Base-by-base conservation (phyloP, 495 filamentous ascomycete species). In the Daldinia loculata region DNA sequence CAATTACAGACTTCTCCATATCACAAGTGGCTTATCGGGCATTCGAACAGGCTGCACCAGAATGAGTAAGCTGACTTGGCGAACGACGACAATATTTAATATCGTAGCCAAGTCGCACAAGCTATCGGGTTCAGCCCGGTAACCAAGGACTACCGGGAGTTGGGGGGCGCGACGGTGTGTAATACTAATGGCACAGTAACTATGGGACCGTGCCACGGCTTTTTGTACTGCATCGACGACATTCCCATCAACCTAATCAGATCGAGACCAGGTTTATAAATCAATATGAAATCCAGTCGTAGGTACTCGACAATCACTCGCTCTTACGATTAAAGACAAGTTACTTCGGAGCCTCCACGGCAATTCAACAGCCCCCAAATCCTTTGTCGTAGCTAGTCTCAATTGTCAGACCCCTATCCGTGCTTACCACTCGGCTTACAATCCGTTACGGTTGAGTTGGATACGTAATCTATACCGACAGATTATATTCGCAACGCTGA, bases 51-150 rank as follows among this genome's bases (percentile, higher is more conserved):
- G 41, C 58, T 29, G 41, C 51, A 56, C 63, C 8, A 48, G 59
- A 41, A 38, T 62, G 57, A 71, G 63, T 71, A 66, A 71, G 63
- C 69, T 67, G 69, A 67, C 36, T 59, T 26, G 63, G 14, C 39
- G 36, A 53, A 56, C 30, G 17, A 27, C 24, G 7, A 34, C n/a
- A 9, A 6, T 50, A n/a, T 34, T 19, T 15, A 7, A 43, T n/a
- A 62, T 58, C 19, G 14, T 30, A 4, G 52, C 29, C 34, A 61
- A 45, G 58, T 56, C 9, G 24, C 14, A 19, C 41, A 9, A 57
- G 19, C 41, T 26, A 15, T 57, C 32, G 50, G 50, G 14, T 15
- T 24, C 26, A 17, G 26, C 50, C 26, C 5, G 50, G 50, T 27
- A 30, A 53, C 24, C 17, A 53, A 53, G 4, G 24, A 53, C 27